A percentile compares a stretch with the other conserved stretches of the same genome.
Conservation (phyloP, 345 rosid genomes). For the Eucalyptus camaldulensis region DNA sequence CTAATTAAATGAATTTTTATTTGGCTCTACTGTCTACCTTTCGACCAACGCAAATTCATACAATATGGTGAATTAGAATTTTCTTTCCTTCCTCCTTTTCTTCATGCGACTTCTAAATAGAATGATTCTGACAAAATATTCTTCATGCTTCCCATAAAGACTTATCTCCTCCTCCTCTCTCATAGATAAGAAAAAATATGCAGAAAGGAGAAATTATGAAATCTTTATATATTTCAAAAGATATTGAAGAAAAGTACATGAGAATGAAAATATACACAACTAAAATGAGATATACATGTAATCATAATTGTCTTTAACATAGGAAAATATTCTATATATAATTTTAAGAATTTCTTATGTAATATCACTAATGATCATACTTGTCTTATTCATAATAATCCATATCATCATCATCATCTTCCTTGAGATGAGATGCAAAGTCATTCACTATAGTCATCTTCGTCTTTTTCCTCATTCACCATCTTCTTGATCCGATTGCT, state of each 20-base stretch:
- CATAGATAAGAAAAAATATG: fast-evolving
- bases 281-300: fast-evolving
- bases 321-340: fast-evolving
- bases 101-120: too few species aligned
- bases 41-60: fast-evolving
- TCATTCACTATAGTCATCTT: neutral
- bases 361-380: fast-evolving
- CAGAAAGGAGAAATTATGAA: fast-evolving
- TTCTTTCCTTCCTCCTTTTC: too few species aligned
- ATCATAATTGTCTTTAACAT: neutral
- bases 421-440: fast-evolving
- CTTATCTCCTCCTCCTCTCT: fast-evolving
- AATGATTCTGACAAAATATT: fast-evolving
- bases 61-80: too few species aligned
- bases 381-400: too few species aligned
- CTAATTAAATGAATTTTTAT: too few species aligned
- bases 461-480: fast-evolving
- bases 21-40: too few species aligned
- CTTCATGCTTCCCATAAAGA: fast-evolving
- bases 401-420: neutral
- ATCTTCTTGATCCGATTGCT: neutral
- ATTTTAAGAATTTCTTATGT: too few species aligned
- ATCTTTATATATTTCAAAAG: fast-evolving
- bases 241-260: fast-evolving
- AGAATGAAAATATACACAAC: too few species aligned